Evolutionary conservation across 2,329 filamentous ascomycete genomes (phyloP).

Genomic region (Fusarium longipes): DNA sequence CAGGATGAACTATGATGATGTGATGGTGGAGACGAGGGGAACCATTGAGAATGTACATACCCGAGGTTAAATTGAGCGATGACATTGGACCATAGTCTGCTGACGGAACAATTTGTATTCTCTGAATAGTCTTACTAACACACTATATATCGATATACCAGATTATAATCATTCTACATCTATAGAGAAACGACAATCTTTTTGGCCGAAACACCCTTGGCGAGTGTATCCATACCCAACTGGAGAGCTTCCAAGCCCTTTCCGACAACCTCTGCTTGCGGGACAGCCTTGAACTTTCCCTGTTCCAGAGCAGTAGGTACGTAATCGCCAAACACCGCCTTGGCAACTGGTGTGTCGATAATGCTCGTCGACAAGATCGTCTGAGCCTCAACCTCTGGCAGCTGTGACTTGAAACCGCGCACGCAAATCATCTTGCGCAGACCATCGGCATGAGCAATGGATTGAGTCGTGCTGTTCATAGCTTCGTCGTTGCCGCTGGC

Average conservation of each 20-base stretch:
- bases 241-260: slow-evolving; percentile 23
- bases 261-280: slow-evolving; percentile 24
- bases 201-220: slow-evolving; percentile 30
- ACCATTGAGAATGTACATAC: background rate
- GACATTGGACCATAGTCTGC: background rate
- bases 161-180: no score
- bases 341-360: slow-evolving; percentile 20
- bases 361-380: slow-evolving; percentile 20
- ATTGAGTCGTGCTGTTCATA: slow-evolving; percentile 1
- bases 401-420: background rate
- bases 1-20: background rate
- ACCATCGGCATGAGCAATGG: slow-evolving; percentile 18
- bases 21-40: slow-evolving; percentile 27
- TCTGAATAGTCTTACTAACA: no score
- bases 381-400: background rate
- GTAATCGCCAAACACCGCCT: slow-evolving; percentile 29
- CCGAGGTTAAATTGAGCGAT: slow-evolving; percentile 15
- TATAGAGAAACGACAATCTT: slow-evolving; percentile 24
- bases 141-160: no score
- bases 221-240: slow-evolving; percentile 15
- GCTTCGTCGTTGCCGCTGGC: slow-evolving; percentile 20
- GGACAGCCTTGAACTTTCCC: slow-evolving; percentile 22
- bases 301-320: slow-evolving; percentile 20
- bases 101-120: background rate
- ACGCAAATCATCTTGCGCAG: slow-evolving; percentile 27